Conservation (phyloP, 805 yeast species). For the Sporopachydermia lactativora region DNA sequence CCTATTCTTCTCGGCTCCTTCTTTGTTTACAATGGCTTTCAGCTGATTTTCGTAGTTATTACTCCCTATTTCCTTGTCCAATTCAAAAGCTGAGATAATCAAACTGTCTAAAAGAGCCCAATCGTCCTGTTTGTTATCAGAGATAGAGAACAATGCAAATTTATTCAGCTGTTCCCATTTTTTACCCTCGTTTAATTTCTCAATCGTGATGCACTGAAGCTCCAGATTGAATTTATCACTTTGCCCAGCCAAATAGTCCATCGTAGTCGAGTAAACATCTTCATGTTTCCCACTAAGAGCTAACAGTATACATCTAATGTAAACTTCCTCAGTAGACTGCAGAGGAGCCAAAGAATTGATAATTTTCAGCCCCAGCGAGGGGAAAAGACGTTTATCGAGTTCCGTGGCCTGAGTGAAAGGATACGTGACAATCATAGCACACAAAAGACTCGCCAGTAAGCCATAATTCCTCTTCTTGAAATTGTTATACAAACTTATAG, state of each 20-base stretch:
- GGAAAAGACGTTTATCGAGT: slow-evolving; percentile 37
- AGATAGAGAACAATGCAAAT: slow-evolving; percentile 27
- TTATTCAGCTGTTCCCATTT: slow-evolving; percentile 31
- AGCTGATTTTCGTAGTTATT: not conserved
- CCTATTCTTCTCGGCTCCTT: slow-evolving; percentile 11
- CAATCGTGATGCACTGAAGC: slow-evolving; percentile 39
- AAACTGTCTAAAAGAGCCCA: slow-evolving; percentile 58
- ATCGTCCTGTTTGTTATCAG: slow-evolving; percentile 47
- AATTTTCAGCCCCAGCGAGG: slow-evolving; percentile 45
- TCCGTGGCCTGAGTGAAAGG: slow-evolving; percentile 20
- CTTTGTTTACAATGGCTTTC: slow-evolving; percentile 4
- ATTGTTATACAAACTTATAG: slow-evolving; percentile 28
- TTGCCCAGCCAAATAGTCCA: slow-evolving; percentile 20
- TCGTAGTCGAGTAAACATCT: slow-evolving; percentile 22
- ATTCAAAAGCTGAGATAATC: slow-evolving; percentile 29
- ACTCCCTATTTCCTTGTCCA: slow-evolving; percentile 20
- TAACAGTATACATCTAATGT: slow-evolving; percentile 39
- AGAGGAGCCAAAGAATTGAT: slow-evolving; percentile 39
- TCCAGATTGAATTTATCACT: slow-evolving; percentile 40
- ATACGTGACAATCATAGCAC: slow-evolving; percentile 27
- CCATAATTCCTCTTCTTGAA: slow-evolving; percentile 24
- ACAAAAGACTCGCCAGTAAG: slow-evolving; percentile 43
- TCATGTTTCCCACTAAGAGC: slow-evolving; percentile 21
- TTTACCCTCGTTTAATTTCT: slow-evolving; percentile 27
- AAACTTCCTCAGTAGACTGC: slow-evolving; percentile 49